Conservation (phyloP, 306 rosid species). For the Bauhinia variegata region DNA sequence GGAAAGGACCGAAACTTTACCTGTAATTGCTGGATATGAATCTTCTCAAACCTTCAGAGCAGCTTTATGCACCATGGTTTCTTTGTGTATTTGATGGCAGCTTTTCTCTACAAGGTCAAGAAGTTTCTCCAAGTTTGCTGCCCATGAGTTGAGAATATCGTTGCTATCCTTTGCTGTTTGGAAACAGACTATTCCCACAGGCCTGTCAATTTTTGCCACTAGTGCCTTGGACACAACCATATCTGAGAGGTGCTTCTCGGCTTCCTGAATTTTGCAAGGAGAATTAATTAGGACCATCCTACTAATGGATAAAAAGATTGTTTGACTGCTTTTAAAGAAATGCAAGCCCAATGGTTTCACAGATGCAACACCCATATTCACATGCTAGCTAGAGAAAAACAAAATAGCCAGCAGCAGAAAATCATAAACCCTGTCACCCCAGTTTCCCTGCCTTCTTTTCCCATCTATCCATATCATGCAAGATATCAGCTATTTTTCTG, state of each 20-base stretch:
- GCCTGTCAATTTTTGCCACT: constrained; percentile 92
- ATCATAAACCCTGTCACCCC: constrained; percentile 2
- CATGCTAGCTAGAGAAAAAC: constrained; percentile 17
- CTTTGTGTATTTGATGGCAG: constrained; percentile 97
- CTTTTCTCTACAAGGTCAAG: constrained; percentile 98
- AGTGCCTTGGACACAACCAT: constrained; percentile 98
- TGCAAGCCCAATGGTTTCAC: constrained; percentile 12
- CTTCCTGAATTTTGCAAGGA: constrained; percentile 58
- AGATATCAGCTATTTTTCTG: not conserved
- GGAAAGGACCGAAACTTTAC: constrained; percentile 6
- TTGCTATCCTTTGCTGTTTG: constrained; percentile 91
- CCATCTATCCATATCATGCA: constrained; percentile 1
- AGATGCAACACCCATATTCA: constrained; percentile 8
- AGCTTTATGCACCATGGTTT: constrained; percentile 94
- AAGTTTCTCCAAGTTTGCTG: constrained; percentile 88
- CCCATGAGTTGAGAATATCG: constrained; percentile 85
- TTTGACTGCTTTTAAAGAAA: not conserved
- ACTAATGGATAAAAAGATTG: not conserved
- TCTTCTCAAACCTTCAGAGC: constrained; percentile 59
- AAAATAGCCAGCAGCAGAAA: constrained; percentile 19
- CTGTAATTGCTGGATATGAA: constrained; percentile 11
- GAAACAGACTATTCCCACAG: constrained; percentile 78
- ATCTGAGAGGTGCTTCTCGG: constrained; percentile 95
- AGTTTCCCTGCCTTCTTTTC: not conserved
- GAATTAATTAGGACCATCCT: constrained; percentile 14